Evolutionary conservation across 1,139 yeast genomes (phyloP).

Genomic region (Casaregolazyma suthepensis): DNA sequence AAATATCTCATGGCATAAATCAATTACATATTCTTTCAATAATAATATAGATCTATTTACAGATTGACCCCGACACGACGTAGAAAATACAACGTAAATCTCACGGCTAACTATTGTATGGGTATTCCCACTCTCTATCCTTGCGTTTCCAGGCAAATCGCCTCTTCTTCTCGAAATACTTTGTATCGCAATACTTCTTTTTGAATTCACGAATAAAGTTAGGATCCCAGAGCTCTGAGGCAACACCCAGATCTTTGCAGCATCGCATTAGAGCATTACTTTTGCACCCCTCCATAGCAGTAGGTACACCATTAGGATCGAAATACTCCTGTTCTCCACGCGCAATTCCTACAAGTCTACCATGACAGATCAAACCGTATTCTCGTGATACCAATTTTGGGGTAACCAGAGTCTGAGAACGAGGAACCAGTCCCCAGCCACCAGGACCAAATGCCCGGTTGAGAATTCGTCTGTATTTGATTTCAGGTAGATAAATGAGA

Average conservation of each 20-base stretch:
- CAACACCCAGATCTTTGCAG: conserved; percentile 94
- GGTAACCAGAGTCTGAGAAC: conserved; percentile 77
- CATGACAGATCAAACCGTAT: conserved; percentile 80
- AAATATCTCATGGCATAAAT: conserved; percentile 18
- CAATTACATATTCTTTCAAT: not conserved
- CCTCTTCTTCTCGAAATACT: conserved; percentile 84
- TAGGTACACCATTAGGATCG: conserved; percentile 80
- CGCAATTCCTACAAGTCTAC: conserved; percentile 84
- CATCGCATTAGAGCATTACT: conserved; percentile 96
- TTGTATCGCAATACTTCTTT: conserved; percentile 67
- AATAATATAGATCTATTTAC: not conserved
- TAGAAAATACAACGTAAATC: not conserved
- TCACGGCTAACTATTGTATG: conserved; percentile 44
- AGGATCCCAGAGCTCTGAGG: conserved; percentile 97
- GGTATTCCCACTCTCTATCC: conserved; percentile 66
- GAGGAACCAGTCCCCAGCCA: conserved; percentile 96
- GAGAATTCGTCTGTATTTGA: conserved; percentile 82
- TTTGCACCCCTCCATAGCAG: conserved; percentile 96
- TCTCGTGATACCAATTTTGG: conserved; percentile 68
- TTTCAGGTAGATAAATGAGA: conserved; percentile 82
- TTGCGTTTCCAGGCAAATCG: conserved; percentile 74
- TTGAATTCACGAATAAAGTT: conserved; percentile 77
- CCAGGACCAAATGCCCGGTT: conserved; percentile 96
- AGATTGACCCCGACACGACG: not conserved
- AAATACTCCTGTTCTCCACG: conserved; percentile 95